Evolutionary conservation across 139 green algal genomes (phyloP).

Genomic region (Micractinium conductrix): DNA sequence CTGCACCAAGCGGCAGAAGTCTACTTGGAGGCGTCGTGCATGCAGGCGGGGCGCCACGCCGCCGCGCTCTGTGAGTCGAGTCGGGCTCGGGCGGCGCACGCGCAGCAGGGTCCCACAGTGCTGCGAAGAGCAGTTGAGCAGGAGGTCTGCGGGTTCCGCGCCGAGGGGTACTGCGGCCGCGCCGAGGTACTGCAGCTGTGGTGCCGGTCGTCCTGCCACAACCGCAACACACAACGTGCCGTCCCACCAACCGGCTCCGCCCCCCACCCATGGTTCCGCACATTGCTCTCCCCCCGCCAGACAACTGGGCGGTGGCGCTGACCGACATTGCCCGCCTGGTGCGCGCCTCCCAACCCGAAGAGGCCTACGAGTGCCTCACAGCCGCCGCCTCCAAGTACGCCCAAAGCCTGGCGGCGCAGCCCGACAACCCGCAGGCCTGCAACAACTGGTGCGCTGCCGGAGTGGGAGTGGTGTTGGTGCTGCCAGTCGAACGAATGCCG

Average conservation of each 20-base stretch:
- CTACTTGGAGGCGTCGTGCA: slow-evolving; percentile 5
- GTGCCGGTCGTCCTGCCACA: too few species aligned
- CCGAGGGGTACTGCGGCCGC: background rate
- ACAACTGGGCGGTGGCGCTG: slow-evolving; percentile 88
- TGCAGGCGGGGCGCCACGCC: slow-evolving; percentile 16
- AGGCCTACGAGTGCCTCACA: slow-evolving; percentile 51
- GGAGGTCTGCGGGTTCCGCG: too few species aligned
- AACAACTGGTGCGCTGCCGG: slow-evolving; percentile 17
- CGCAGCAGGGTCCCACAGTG: too few species aligned
- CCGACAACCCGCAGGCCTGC: slow-evolving; percentile 65
- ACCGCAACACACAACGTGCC: too few species aligned
- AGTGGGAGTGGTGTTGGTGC: too few species aligned
- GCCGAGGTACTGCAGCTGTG: background rate
- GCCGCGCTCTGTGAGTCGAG: slow-evolving; percentile 13
- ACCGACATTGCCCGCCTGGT: slow-evolving; percentile 67
- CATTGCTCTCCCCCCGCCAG: slow-evolving; percentile 51
- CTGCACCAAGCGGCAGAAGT: slow-evolving; percentile 47
- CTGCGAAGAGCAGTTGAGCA: too few species aligned
- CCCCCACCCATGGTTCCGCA: background rate
- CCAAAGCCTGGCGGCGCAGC: slow-evolving; percentile 57
- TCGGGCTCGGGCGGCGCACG: too few species aligned
- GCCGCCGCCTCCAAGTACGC: slow-evolving; percentile 72
- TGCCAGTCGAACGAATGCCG: background rate
- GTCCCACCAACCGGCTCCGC: background rate
- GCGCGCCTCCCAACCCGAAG: slow-evolving; percentile 27